Base-by-base conservation (phyloP, 441 rosid genomes). In the Jatropha podagrica region DNA sequence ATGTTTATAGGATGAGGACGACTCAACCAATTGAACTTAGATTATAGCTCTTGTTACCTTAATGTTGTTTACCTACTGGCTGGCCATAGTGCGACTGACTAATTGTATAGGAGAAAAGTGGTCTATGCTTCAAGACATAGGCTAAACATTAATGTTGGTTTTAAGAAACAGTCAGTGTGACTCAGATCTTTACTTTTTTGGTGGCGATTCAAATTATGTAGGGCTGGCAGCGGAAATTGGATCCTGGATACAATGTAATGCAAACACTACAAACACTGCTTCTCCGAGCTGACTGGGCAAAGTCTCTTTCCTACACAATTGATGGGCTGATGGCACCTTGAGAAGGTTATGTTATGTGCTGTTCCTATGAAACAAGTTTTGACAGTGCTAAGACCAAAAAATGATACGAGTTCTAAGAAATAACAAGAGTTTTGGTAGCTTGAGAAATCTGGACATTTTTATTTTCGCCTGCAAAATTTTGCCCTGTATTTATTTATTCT, bases 171-270 rank as follows among this genome's bases (percentile, higher is more conserved):
- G 23, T 2, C 32, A 32, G 32, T 32, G 32, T 46, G 52, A 69
- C 69, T 71, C 4, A 48, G 20, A 51, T 66, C 58, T 12, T 48
- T 15, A 0, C 77, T 32, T 38, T 65, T 69, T 40, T 49, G 38
- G 26, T 69, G 32, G 14, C 13, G 65, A 49, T 60, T 63, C 26
- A n/a, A 32, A 71, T 46, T 72, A 74, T 86, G 78, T 69, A 94
- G 99, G 99, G 99, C 56, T 96, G 99, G 99, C 98, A 96, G 75
- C 85, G 94, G 83, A 96, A 96, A 85, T 98, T 96, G 4, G 97
- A 94, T 86, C 99, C 98, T 41, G 85, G 83, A 68, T 96, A 93
- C 74, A 88, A 96, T 71, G 97, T 96, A 77, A 93, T 96, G 99
- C 87, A 91, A 41, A 96, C 99, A 11, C 81, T 96, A 70, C 98